These are phyloP conservation scores for Cardamine occulta DNA, from an alignment of 345 rosid species.

Conservation along the genomic window DNA sequence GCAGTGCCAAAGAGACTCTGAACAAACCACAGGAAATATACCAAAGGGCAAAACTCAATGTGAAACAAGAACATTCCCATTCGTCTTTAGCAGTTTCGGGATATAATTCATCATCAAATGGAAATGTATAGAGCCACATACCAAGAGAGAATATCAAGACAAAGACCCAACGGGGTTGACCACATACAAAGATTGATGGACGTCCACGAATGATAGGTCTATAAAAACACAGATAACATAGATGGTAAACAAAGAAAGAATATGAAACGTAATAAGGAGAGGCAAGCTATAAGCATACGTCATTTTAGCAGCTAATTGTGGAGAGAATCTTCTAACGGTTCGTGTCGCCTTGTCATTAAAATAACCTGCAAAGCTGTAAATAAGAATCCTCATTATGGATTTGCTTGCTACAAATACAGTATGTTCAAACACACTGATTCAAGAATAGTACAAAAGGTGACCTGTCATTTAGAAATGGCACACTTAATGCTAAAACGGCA, in stretches of 20 bases:
- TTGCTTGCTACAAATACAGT: not conserved
- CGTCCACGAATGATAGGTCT: constrained; percentile 97
- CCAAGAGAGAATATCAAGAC: constrained; percentile 74
- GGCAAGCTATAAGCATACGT: constrained; percentile 53
- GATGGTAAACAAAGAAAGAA: constrained; percentile 29
- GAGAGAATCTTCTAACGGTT: constrained; percentile 88
- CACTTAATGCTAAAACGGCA: constrained; percentile 65
- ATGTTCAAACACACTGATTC: not conserved
- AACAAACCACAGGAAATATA: constrained; percentile 82
- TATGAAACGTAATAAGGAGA: not conserved
- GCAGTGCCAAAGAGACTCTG: constrained; percentile 81
- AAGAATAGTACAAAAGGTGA: not conserved
- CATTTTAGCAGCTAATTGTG: constrained; percentile 91
- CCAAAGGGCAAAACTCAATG: constrained; percentile 83
- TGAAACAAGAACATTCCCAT: constrained; percentile 4
- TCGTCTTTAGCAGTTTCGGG: not conserved
- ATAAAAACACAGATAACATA: constrained; percentile 32
- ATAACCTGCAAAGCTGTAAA: constrained; percentile 90
- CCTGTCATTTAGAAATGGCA: constrained; percentile 94
- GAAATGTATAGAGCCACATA: constrained; percentile 36
- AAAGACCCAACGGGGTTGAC: constrained; percentile 91
- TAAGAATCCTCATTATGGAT: constrained; percentile 28
- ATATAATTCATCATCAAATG: not conserved
- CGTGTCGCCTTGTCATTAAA: constrained; percentile 89
- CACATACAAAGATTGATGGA: constrained; percentile 84